Evolutionary conservation across 1,284 basidiomycete genomes (phyloP), one percentile per base, ranked within the genome.

Genomic region (Cutaneotrichosporon dermatis): DNA sequence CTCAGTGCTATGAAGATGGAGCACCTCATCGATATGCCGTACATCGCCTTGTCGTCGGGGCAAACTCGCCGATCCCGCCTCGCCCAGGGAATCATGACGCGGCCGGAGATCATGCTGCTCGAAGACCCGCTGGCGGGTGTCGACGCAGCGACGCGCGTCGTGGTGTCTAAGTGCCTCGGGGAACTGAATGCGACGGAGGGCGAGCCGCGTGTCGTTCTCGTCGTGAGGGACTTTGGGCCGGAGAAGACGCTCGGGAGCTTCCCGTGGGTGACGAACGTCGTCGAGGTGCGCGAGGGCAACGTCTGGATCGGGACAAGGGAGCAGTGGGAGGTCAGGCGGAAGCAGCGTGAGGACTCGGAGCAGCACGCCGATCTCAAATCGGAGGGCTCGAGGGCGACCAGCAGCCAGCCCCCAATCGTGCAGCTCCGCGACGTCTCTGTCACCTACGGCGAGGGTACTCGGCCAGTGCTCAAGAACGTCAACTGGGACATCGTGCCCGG

Each of bases 21-120:
- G 3, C 68, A 80, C 13, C 76, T 92, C 41, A 78, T 95, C n/a
- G 87, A 93, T 69, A 69, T 93, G 5, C 93, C 92, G 0, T 76
- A 88, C 13, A 82, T 95, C 6, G 88, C 89, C 0, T 76, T 98
- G 53, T 91, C 88, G 63, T 95, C 95, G 67, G 95, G 95, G 0
- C 95, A 99, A 80, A 96, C 88, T 15, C 79, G 95, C 40, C 80
- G 92, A 25, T 92, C 92, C 4, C 81, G 93, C 52, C 90, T 99
- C 49, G 81, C 90, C 3, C 85, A 86, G 64, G 89, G 90, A 0
- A 76, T 98, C 8, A 76, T 97, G 44, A 80, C 79, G 13, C 80
- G 82, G 44, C 89, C 91, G 0, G 82, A 86, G 60, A 66, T 96
- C 51, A 74, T 95, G 16, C 75, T 95, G 3, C 80, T 96, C 11